phyloP scores from a whole-genome alignment of 2,329 filamentous ascomycete species.

The Eutypella sp. region DNA sequence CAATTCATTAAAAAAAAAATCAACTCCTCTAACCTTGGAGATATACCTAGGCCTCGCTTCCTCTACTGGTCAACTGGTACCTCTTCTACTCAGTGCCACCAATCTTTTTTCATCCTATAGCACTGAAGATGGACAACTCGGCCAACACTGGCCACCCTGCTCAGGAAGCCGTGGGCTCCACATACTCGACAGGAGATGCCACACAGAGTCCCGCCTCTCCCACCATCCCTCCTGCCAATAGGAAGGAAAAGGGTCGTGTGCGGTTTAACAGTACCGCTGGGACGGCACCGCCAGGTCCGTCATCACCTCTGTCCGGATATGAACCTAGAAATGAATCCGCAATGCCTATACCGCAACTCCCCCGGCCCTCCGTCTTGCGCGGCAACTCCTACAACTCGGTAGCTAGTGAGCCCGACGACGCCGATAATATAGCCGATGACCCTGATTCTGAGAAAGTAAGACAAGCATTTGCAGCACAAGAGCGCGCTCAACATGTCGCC shows the following conservation, averaged over 20 bases:
- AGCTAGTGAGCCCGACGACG: too few species aligned
- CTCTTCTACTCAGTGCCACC: too few species aligned
- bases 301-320: constrained; percentile 10
- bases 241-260: constrained; percentile 42
- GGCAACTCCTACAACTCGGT: constrained; percentile 36
- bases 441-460: constrained; percentile 21
- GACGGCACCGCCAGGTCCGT: constrained; percentile 20
- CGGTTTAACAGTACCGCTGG: constrained; percentile 44
- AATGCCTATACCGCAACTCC: constrained; percentile 18
- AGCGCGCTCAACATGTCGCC: constrained; percentile 37
- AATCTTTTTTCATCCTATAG: too few species aligned
- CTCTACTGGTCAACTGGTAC: too few species aligned
- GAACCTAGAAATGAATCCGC: constrained; percentile 13
- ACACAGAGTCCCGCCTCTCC: constrained; percentile 12
- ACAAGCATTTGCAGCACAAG: constrained; percentile 38
- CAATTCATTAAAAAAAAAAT: too few species aligned
- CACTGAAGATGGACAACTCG: neutral
- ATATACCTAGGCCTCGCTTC: too few species aligned
- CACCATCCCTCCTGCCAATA: constrained; percentile 15
- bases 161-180: neutral
- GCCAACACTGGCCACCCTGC: neutral
- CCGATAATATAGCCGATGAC: constrained; percentile 20
- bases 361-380: constrained; percentile 38
- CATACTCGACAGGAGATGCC: constrained; percentile 2
- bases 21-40: too few species aligned